These are phyloP conservation scores for Leccinum rimulosum DNA, from an alignment of 768 basidiomycete species.

Conservation along the genomic window DNA sequence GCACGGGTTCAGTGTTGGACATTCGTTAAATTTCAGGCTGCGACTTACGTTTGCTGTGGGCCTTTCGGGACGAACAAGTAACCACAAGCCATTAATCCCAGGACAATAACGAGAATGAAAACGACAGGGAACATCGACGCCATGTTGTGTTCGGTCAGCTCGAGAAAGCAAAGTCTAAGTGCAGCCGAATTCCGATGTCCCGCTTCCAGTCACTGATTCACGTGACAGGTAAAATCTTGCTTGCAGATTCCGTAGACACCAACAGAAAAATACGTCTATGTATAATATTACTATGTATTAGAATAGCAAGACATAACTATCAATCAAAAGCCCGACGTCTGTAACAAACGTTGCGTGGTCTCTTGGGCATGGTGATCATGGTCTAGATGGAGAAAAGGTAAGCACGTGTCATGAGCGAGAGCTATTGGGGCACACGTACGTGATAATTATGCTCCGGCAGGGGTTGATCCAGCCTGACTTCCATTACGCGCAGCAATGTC, in stretches of 20 bases:
- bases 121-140: conserved; percentile 68
- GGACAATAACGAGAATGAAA: conserved; percentile 60
- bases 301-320: conserved; percentile 8
- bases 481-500: conserved; percentile 73
- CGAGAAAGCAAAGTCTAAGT: background rate
- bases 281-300: conserved; percentile 4
- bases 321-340: conserved; percentile 61
- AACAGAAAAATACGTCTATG: conserved; percentile 3
- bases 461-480: conserved; percentile 57
- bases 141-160: conserved; percentile 42
- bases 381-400: conserved; percentile 49
- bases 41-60: conserved; percentile 80
- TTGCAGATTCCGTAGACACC: background rate
- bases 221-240: conserved; percentile 1
- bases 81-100: conserved; percentile 59
- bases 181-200: background rate
- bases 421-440: conserved; percentile 45
- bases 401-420: conserved; percentile 5
- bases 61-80: conserved; percentile 83
- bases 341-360: conserved; percentile 62
- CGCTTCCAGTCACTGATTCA: background rate
- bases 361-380: conserved; percentile 89
- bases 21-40: background rate
- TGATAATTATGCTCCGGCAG: conserved; percentile 90
- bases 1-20: background rate